Conservation (phyloP, 768 basidiomycete species). For the Tylopilus vinaceipallidus region DNA sequence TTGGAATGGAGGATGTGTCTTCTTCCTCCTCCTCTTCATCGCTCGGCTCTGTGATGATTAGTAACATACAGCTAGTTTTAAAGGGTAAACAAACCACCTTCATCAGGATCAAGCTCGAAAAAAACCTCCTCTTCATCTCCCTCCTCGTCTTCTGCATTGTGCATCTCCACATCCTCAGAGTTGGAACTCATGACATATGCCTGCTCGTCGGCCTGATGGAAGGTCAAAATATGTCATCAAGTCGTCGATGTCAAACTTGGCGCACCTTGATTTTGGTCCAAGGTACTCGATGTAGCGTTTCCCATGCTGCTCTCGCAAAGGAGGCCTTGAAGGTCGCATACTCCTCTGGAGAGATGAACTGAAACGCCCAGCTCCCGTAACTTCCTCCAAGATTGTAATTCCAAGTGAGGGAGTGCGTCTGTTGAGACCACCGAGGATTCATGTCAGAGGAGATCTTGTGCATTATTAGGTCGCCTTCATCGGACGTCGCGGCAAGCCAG, state of each 20-base stretch:
- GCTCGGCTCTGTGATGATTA: constrained; percentile 43
- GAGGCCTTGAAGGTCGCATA: constrained; percentile 59
- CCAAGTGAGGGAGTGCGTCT: constrained; percentile 81
- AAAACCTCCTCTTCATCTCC: constrained; percentile 78
- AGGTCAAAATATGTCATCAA: not conserved
- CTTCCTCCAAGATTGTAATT: constrained; percentile 62
- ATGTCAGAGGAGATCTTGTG: constrained; percentile 66
- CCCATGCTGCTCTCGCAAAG: constrained; percentile 78
- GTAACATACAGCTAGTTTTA: not conserved
- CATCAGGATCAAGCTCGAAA: constrained; percentile 61
- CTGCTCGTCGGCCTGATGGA: constrained; percentile 73
- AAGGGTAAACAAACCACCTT: constrained; percentile 42
- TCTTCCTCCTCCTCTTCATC: constrained; percentile 38
- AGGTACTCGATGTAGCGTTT: constrained; percentile 65
- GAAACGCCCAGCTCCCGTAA: constrained; percentile 80
- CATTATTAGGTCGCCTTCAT: constrained; percentile 49
- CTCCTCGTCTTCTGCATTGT: constrained; percentile 67
- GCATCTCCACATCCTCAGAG: constrained; percentile 88
- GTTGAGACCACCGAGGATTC: constrained; percentile 67
- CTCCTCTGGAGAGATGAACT: constrained; percentile 54
- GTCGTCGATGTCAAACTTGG: not conserved
- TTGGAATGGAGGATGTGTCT: constrained; percentile 36
- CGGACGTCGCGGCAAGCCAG: constrained; percentile 55
- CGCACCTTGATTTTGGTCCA: constrained; percentile 82
- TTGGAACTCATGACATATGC: constrained; percentile 74